Conservation (phyloP, 1,284 basidiomycete genomes). For the Moesziomyces sp. region DNA sequence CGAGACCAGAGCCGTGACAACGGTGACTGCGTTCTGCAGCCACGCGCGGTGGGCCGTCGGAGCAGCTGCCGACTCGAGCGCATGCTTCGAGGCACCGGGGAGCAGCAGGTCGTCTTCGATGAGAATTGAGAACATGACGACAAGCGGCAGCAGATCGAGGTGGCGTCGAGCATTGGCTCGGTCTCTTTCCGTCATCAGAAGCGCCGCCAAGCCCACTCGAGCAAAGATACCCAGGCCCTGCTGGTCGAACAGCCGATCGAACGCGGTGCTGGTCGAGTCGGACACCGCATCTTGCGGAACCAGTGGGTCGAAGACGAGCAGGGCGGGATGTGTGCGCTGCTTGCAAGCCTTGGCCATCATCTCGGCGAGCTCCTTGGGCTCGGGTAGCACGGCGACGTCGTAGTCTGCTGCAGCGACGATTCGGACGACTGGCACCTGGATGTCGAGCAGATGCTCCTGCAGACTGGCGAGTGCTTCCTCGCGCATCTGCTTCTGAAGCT, state of each 20-base stretch:
- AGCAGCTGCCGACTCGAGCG: conserved; percentile 11
- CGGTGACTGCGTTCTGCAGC: conserved; percentile 44
- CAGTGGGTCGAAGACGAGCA: conserved; percentile 41
- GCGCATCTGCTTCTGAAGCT: conserved; percentile 9
- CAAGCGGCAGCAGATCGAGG: conserved; percentile 72
- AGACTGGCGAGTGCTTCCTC: conserved; percentile 9
- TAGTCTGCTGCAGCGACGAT: conserved; percentile 11
- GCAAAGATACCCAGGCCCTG: conserved; percentile 76
- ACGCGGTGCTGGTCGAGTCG: background rate
- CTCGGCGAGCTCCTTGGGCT: conserved; percentile 19
- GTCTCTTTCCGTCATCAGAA: conserved; percentile 75
- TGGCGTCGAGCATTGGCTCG: conserved; percentile 74
- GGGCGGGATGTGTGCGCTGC: conserved; percentile 17
- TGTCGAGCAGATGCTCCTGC: conserved; percentile 37
- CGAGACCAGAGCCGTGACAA: conserved; percentile 41
- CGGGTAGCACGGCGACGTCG: conserved; percentile 19
- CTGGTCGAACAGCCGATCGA: conserved; percentile 67
- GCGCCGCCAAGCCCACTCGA: conserved; percentile 74
- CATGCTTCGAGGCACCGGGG: conserved; percentile 65
- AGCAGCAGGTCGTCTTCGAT: conserved; percentile 70
- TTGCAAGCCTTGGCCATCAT: conserved; percentile 28
- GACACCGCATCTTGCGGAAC: conserved; percentile 7
- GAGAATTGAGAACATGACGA: conserved; percentile 63
- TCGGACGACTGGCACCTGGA: conserved; percentile 24
- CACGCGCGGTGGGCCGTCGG: conserved; percentile 15